Base-by-base conservation (phyloP, 805 yeast species). In the Candida corydali region DNA sequence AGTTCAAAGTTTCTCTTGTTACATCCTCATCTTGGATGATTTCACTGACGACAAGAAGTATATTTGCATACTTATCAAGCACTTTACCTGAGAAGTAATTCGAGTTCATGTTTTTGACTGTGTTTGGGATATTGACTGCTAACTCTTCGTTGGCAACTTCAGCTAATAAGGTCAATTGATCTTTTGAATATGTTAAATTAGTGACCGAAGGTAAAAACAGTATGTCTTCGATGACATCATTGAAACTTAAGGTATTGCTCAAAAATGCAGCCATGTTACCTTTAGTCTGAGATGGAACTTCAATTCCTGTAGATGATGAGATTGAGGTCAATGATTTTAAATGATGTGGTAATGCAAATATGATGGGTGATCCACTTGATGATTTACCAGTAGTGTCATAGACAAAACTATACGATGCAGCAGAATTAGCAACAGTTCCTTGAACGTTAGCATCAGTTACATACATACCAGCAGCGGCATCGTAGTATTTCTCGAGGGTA, bases 381-480 rank as follows among this genome's bases (percentile, higher is more conserved):
- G 84, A 77, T 3, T 48, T 36, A 29, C 86, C 86, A 20, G 46
- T 47, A 15, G 76, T 71, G n/a, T 54, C 45, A 55, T 77, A 81
- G 4, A 49, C 49, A 48, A 78, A 69, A 26, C 61, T 47, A 52
- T 78, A 80, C 12, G 59, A 51, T 8, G 79, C 82, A 17, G 61
- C 43, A 12, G 78, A 77, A 17, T 64, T 61, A 11, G 69, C 46
- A 4, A 65, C 67, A 17, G 69, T 54, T 37, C 83, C 86, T 15
- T 50, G 46, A 15, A 80, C 49, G 3, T 50, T 39, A 14, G 79
- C 80, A 23, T 65, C 68, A 2, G 70, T 69, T 3, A 74, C 76
- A 51, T 80, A 84, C 45, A 69, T 62, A 27, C 94, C 94, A 27
- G 93, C 89, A 15, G 83, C 77, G 29, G 61, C 46, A 54, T 82